Base-by-base conservation (phyloP, 1,139 yeast species). In the Sugiyamaella xylanicola region DNA sequence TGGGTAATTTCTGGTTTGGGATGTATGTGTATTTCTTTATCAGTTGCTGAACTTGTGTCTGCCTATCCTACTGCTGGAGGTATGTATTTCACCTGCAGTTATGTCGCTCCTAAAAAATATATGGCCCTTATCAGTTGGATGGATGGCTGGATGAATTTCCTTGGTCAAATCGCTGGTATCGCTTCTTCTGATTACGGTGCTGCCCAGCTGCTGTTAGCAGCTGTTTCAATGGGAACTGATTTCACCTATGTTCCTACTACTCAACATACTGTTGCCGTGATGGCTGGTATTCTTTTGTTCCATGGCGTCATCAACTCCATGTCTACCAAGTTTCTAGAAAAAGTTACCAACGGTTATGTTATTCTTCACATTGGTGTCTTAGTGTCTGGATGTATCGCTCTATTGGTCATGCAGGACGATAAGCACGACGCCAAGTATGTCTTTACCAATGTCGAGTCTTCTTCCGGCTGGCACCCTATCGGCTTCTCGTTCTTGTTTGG, bases 51-150 rank as follows among this genome's bases (percentile, higher is more conserved):
- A 61, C 70, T 85, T 55, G 85, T 85, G 4, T 79, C 85, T 32
- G 79, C 87, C 4, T 81, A 83, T 63, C 91, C 91, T 46, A 85
- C 91, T 1, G 77, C 84, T 19, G 91, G 91, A 54, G 91, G 90
- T 3, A 74, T 85, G 46, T 72, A 72, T 65, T 79, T 78, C 57
- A 82, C 86, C 83, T 78, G 84, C 2, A 71, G 79, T 63, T 79
- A 79, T 42, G 70, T 82, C 59, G 81, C 84, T 9, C 85, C 85
- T 20, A 75, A 72, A 58, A 77, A 74, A 60, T 73, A 77, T 55
- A 78, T 82, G 9, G 72, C 78, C 35, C 76, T 80, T 53, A 72
- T 66, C 9, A 65, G 77, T 63, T 77, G 80, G 80, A 66, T 74
- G 48, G 79, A 74, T 56, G 79, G 79, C 17, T 77, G 79, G 79